Evolutionary conservation across 371 early-diverging fungal species (phyloP), one percentile per base, ranked within the genome.

Genomic region (Entomophthora muscae): DNA sequence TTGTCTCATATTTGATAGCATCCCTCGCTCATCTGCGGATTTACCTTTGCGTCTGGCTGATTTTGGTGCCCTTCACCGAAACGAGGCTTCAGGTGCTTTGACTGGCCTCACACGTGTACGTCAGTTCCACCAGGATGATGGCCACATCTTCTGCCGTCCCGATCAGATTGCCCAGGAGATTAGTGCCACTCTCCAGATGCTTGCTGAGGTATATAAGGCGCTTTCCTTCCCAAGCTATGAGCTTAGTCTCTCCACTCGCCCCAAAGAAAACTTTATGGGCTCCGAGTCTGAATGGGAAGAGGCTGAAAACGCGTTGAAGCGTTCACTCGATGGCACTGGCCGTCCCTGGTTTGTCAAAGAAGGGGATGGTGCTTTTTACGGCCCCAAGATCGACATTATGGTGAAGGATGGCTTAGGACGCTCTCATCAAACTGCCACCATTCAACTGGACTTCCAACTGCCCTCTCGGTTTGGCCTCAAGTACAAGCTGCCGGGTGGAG

Each of bases 351-450:
- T 79, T 65, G 64, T 98, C 32, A 95, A 99, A 74, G 90, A 88
- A 24, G 98, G 98, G 68, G 99, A 99, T 81, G 99, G 99, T 52
- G 99, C 99, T 27, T 99, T 99, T 83, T 99, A 99, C 75, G 99
- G 99, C 3, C 99, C 99, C 69, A 99, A 99, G 85, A 94, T 99
- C 70, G 99, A 99, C 78, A 98, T 99, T 69, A 85, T 86, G 52
- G 86, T 99, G 66, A 76, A 84, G 30, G 99, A 99, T 76, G 97
- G 97, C 17, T 80, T 96, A 65, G 79, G 86, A 54, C 87, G 98
- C 64, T 79, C 81, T 68, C 91, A 89, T 72, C 99, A 99, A 76
- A 98, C 98, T 72, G 99, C 98, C 52, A 99, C 99, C 26, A 90
- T 99, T 64, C 99, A 99, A 73, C 81, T 99, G 53, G 99, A 87